phyloP scores from a whole-genome alignment of 2,329 filamentous ascomycete species.

The Aureobasidium sp. region DNA sequence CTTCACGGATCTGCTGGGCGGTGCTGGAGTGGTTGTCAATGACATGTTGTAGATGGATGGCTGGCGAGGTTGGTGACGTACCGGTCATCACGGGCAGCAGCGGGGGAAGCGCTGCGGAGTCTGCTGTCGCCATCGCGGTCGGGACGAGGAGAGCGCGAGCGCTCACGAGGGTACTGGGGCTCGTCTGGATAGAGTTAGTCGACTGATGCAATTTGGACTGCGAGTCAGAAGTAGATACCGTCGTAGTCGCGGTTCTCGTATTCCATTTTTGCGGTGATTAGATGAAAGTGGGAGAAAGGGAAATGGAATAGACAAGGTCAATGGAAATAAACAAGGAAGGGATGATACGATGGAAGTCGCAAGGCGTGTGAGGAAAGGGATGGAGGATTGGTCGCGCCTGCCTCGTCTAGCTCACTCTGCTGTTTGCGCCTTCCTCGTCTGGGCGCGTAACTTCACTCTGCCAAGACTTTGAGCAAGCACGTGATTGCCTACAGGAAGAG shows the following conservation, averaged over 20 bases:
- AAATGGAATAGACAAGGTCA: background rate
- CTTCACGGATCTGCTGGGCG: constrained; percentile 41
- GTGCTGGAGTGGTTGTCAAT: constrained; percentile 32
- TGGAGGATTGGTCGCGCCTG: constrained; percentile 3
- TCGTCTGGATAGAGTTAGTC: constrained; percentile 40
- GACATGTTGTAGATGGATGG: background rate
- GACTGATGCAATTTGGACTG: constrained; percentile 5
- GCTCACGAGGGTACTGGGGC: constrained; percentile 57
- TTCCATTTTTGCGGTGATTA: constrained; percentile 47
- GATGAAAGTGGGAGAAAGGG: constrained; percentile 11
- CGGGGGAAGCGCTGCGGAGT: constrained; percentile 58
- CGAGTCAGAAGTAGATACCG: constrained; percentile 42
- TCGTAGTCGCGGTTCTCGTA: constrained; percentile 63
- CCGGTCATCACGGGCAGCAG: constrained; percentile 41
- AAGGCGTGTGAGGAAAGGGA: constrained; percentile 4
- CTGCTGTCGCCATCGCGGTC: constrained; percentile 50
- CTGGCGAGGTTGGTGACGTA: constrained; percentile 13
- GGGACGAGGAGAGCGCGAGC: constrained; percentile 57
- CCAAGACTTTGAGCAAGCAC: background rate
- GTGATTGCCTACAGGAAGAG: background rate
- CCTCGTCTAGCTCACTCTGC: constrained; percentile 5
- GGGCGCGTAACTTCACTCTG: constrained; percentile 1
- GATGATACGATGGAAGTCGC: constrained; percentile 13
- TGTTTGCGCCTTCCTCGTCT: constrained; percentile 10
- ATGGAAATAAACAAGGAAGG: constrained; percentile 12